Conservation (phyloP, 345 rosid species). For the Pelargonium nanum region DNA sequence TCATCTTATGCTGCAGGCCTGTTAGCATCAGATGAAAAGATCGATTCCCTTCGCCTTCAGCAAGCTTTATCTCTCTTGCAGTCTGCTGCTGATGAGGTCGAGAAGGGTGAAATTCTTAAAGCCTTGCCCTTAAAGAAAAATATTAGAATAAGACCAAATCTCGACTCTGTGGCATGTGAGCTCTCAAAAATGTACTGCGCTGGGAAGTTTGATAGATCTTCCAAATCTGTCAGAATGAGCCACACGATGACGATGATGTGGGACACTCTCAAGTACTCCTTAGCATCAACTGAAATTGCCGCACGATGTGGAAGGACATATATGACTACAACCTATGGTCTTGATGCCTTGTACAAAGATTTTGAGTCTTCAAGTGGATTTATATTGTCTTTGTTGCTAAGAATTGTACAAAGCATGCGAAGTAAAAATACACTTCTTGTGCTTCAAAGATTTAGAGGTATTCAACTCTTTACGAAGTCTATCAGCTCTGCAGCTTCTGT, state of each 20-base stretch:
- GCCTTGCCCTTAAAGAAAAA: constrained; percentile 31
- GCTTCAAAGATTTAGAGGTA: constrained; percentile 75
- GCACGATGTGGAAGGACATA: constrained; percentile 52
- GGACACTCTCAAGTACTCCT: constrained; percentile 88
- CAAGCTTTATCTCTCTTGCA: constrained; percentile 55
- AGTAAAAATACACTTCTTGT: constrained; percentile 46
- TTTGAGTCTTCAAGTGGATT: constrained; percentile 59
- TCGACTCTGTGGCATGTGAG: constrained; percentile 35
- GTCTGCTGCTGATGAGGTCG: constrained; percentile 48
- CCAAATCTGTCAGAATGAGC: constrained; percentile 32
- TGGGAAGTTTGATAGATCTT: constrained; percentile 26
- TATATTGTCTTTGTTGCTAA: constrained; percentile 57
- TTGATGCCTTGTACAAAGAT: constrained; percentile 52
- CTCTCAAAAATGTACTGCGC: constrained; percentile 52
- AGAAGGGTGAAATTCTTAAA: constrained; percentile 33
- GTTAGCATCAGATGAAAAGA: constrained; percentile 19
- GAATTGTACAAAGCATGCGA: constrained; percentile 46
- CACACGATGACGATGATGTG: constrained; percentile 60
- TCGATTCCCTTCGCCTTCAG: constrained; percentile 32
- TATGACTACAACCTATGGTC: constrained; percentile 37
- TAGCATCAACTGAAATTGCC: constrained; percentile 70
- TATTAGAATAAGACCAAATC: constrained; percentile 31
- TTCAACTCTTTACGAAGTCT: constrained; percentile 73
- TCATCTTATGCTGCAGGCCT: constrained; percentile 14
- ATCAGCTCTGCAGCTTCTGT: constrained; percentile 47